Evolutionary conservation across 495 filamentous ascomycete species (phyloP).

Genomic region (Hyaloscypha hepaticicola): DNA sequence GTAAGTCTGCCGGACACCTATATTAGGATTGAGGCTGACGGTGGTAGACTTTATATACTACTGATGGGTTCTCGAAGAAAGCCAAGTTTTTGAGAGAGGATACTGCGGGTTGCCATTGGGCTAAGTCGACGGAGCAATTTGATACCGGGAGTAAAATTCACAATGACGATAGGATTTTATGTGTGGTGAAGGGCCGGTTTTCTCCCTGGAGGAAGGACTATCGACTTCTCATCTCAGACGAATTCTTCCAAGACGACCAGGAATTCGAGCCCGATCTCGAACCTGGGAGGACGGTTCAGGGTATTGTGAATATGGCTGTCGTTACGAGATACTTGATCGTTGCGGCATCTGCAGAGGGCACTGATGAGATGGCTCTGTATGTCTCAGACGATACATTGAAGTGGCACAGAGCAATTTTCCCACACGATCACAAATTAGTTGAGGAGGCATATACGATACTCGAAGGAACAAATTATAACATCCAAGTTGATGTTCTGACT

Average conservation of each 20-base stretch:
- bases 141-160: slow-evolving; percentile 57
- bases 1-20: slow-evolving; percentile 15
- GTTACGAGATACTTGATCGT: slow-evolving; percentile 86
- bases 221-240: slow-evolving; percentile 74
- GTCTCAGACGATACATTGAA: slow-evolving; percentile 72
- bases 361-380: slow-evolving; percentile 85
- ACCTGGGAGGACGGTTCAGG: slow-evolving; percentile 65
- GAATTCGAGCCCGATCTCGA: slow-evolving; percentile 74
- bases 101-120: slow-evolving; percentile 78
- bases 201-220: slow-evolving; percentile 62
- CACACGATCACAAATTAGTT: slow-evolving; percentile 68
- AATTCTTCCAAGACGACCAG: slow-evolving; percentile 63
- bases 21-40: slow-evolving; percentile 13
- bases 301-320: slow-evolving; percentile 71
- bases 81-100: slow-evolving; percentile 59
- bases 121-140: slow-evolving; percentile 71
- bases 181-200: slow-evolving; percentile 69
- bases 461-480: slow-evolving; percentile 94
- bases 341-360: slow-evolving; percentile 73
- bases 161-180: slow-evolving; percentile 67
- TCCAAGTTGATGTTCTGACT: slow-evolving; percentile 90
- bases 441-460: slow-evolving; percentile 90
- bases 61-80: slow-evolving; percentile 70
- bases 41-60: slow-evolving; percentile 68
- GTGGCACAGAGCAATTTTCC: slow-evolving; percentile 93